Evolutionary conservation across 73 alveolate genomes (phyloP).

Genomic region (Tetrahymena malaccensis): DNA sequence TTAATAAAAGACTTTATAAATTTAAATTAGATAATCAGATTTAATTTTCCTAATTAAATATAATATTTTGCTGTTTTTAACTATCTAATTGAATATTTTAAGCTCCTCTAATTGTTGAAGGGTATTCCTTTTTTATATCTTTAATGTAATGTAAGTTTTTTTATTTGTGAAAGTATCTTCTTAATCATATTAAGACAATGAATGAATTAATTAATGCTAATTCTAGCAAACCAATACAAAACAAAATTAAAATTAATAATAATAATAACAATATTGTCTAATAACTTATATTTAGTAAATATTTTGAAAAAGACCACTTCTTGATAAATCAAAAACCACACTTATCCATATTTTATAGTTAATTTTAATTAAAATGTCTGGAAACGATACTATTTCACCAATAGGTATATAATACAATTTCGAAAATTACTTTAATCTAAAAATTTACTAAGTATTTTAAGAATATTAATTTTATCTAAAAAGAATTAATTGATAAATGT

Average conservation of each 20-base stretch:
- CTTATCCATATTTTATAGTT: not conserved
- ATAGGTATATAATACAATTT: not conserved
- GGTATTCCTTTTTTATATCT: not conserved
- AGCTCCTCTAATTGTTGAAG: too few relatives aligned
- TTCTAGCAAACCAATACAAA: not conserved
- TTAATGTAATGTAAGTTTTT: not conserved
- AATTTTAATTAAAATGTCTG: not conserved
- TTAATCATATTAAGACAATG: not conserved
- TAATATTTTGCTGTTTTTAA: too few relatives aligned
- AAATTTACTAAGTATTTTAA: not conserved
- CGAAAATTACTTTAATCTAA: not conserved
- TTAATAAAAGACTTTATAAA: too few relatives aligned
- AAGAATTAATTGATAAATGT: conserved; percentile 54
- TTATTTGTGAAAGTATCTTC: not conserved
- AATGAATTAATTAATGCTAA: not conserved
- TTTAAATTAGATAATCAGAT: too few relatives aligned
- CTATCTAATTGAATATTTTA: too few relatives aligned
- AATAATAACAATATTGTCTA: not conserved
- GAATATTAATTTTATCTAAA: not conserved
- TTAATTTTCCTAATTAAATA: too few relatives aligned
- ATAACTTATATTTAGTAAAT: not conserved
- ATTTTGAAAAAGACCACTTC: not conserved
- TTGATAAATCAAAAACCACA: not conserved
- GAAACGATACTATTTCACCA: not conserved
- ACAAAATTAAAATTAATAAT: too few relatives aligned